A percentile compares a stretch with the other conserved stretches of the same genome.
phyloP scores from a whole-genome alignment of 805 yeast genomes.

The Teunomyces funiuensis region DNA sequence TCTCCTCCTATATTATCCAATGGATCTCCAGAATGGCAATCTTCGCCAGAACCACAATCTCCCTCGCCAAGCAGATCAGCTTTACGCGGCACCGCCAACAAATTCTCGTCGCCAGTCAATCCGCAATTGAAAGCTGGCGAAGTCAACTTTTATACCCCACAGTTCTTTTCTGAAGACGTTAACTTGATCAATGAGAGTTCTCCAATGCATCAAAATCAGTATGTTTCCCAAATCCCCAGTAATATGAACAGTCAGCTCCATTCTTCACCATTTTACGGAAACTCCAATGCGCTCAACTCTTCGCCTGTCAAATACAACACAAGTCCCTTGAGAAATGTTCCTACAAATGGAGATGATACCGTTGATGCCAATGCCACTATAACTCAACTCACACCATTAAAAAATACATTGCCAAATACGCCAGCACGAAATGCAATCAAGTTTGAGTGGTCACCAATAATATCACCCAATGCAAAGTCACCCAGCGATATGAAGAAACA shows the following conservation, averaged over 20 bases:
- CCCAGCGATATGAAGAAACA: slow-evolving; percentile 15
- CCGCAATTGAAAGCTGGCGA: slow-evolving; percentile 19
- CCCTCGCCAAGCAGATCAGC: slow-evolving; percentile 28
- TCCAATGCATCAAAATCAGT: slow-evolving; percentile 5
- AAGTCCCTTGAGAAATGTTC: slow-evolving; percentile 19
- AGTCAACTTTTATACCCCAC: slow-evolving; percentile 36
- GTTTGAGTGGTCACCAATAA: slow-evolving; percentile 47
- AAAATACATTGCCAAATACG: slow-evolving; percentile 32
- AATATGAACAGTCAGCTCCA: slow-evolving; percentile 15
- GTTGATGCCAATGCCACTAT: slow-evolving; percentile 42
- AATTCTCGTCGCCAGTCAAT: slow-evolving; percentile 25
- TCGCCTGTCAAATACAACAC: slow-evolving; percentile 31
- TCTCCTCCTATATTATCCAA: slow-evolving; percentile 31
- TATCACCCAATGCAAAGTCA: slow-evolving; percentile 34
- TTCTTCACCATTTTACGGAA: slow-evolving; percentile 23
- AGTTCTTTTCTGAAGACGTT: slow-evolving; percentile 36
- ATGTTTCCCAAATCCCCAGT: slow-evolving; percentile 2
- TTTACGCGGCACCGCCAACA: slow-evolving; percentile 3
- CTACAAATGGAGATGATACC: slow-evolving; percentile 31
- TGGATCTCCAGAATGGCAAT: slow-evolving; percentile 38
- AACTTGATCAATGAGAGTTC: slow-evolving; percentile 1
- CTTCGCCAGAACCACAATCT: slow-evolving; percentile 36
- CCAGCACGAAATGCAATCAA: slow-evolving; percentile 33
- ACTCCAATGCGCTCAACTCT: slow-evolving; percentile 22
- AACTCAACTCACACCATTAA: slow-evolving; percentile 40